Evolutionary conservation across 2,329 filamentous ascomycete genomes (phyloP), one percentile per base, ranked within the genome.

Genomic region (Phialophora expanda): DNA sequence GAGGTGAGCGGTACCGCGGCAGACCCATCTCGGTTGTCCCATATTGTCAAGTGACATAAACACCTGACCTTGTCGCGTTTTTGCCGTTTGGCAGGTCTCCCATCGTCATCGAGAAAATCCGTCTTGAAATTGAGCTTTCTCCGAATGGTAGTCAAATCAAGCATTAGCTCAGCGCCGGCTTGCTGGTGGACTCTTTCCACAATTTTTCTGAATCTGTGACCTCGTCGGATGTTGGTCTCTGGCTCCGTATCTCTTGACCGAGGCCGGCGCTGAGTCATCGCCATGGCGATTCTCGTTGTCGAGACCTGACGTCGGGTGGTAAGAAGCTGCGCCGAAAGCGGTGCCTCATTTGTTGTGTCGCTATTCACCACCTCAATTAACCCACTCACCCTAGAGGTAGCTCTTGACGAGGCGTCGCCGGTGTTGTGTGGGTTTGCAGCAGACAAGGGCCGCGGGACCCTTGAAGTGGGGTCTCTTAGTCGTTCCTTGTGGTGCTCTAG

Each of bases 111-210:
- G 5, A 58, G 55, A 32, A 22, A 26, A 61, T 68, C 69, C 14
- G 60, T 62, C 28, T 66, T 67, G 63, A 69, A 71, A 38, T 71
- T 72, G 41, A 72, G 65, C 57, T 69, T 72, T 50, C 67, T 72
- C 28, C 69, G 55, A 41, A 72, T 70, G 53, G 58, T 72, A 22
- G 32, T 67, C 20, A 71, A 38, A 26, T 71, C 68, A 30, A 72
- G 50, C 6, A 56, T 50, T 14, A 72, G 59, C 57, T 71, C 64
- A 7, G 66, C 59, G 26, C 67, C 59, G n/a, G 60, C 38, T 9
- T 67, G 41, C 32, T 64, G 46, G 28, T 67, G 44, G 58, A 56
- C 44, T 54, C 60, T 67, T 24, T 66, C 53, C 6, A 60, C 22
- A n/a, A 69, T 34, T n/a, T 50, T 41, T 34, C 65, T 51, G 17